Conservation (phyloP, 345 rosid genomes). For the Lepidium africanum region DNA sequence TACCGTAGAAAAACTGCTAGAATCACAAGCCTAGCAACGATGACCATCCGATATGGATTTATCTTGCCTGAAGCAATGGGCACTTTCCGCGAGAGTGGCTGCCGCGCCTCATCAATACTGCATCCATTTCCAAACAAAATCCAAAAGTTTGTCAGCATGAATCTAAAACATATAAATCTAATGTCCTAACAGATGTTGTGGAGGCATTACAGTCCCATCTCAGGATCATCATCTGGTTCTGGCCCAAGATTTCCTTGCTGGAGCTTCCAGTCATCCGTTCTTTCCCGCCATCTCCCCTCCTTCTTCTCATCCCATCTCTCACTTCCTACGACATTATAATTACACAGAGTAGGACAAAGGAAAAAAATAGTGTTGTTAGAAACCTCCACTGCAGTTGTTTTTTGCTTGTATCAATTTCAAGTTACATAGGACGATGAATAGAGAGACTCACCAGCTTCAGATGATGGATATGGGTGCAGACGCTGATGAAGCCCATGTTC, state of each 20-base stretch:
- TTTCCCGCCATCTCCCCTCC: slow-evolving; percentile 82
- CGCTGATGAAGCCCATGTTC: slow-evolving; percentile 81
- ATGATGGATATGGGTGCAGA: slow-evolving; percentile 78
- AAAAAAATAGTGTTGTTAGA: not conserved
- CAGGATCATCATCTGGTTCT: slow-evolving; percentile 73
- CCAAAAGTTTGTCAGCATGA: not conserved
- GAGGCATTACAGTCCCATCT: slow-evolving; percentile 55
- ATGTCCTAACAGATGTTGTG: not conserved
- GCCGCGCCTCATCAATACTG: slow-evolving; percentile 90
- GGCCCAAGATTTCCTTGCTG: slow-evolving; percentile 83
- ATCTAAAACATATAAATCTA: not conserved
- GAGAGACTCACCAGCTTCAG: slow-evolving; percentile 60
- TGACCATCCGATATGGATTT: slow-evolving; percentile 90
- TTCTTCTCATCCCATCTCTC: slow-evolving; percentile 85
- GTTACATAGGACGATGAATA: not conserved
- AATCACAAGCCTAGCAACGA: slow-evolving; percentile 81
- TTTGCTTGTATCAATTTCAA: not conserved
- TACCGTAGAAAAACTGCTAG: slow-evolving; percentile 76
- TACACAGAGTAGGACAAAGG: not conserved
- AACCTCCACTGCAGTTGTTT: not conserved
- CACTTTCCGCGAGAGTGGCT: slow-evolving; percentile 91
- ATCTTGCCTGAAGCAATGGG: slow-evolving; percentile 92
- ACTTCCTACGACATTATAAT: slow-evolving; percentile 37
- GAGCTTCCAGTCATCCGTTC: slow-evolving; percentile 90
- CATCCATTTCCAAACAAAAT: slow-evolving; percentile 12